A percentile compares a stretch with the other conserved stretches of the same genome.
phyloP scores from a whole-genome alignment of 371 early-diverging fungal genomes.

The Sporodiniella umbellata region DNA sequence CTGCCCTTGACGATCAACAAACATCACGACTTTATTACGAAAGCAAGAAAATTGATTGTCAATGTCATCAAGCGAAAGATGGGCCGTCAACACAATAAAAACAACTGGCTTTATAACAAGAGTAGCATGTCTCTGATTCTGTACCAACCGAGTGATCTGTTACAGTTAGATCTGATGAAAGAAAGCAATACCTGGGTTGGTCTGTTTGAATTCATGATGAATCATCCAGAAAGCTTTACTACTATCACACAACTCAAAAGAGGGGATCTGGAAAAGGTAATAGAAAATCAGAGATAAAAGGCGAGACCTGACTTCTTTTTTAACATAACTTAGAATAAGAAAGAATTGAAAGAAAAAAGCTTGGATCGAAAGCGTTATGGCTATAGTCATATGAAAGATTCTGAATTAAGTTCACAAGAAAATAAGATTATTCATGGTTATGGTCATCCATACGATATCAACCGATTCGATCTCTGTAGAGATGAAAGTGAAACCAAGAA shows the following conservation, averaged over 20 bases:
- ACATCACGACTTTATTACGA: conserved; percentile 3
- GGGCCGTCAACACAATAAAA: not conserved
- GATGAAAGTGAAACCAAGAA: too few relatives aligned
- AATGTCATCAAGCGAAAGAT: not conserved
- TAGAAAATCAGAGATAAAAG: not conserved
- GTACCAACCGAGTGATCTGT: conserved; percentile 18
- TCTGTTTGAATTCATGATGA: conserved; percentile 26
- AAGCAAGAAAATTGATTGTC: conserved; percentile 6
- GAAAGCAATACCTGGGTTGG: conserved; percentile 22
- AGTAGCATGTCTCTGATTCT: not conserved
- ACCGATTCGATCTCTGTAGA: too few relatives aligned
- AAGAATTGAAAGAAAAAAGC: too few relatives aligned
- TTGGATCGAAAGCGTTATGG: too few relatives aligned
- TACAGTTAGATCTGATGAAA: conserved; percentile 26
- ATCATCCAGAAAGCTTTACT: conserved; percentile 10
- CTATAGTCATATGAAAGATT: too few relatives aligned
- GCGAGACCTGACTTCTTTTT: not conserved
- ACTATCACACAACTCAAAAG: conserved; percentile 8
- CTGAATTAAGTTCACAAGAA: too few relatives aligned
- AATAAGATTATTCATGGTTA: too few relatives aligned
- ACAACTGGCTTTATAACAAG: not conserved
- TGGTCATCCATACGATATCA: too few relatives aligned
- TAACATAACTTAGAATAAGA: too few relatives aligned
- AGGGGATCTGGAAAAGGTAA: not conserved
- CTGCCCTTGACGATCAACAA: conserved; percentile 2